phyloP scores from a whole-genome alignment of 495 filamentous ascomycete genomes.

The Annulohypoxylon bovei region DNA sequence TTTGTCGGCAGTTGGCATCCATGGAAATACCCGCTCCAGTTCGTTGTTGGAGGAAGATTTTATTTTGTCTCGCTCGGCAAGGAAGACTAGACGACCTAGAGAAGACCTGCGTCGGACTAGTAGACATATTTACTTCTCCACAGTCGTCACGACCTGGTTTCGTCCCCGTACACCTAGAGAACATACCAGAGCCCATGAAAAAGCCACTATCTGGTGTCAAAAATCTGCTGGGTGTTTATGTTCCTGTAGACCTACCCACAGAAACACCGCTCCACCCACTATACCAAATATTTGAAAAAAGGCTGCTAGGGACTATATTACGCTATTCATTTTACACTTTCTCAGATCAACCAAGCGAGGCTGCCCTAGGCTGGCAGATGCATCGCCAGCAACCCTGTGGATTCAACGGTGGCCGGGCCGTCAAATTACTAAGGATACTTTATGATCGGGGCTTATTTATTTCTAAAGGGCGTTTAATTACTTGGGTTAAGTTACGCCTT shows the following conservation, averaged over 20 bases:
- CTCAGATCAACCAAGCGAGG: neutral
- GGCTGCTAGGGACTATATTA: constrained; percentile 42
- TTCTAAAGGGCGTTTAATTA: neutral
- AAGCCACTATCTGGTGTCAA: constrained; percentile 31
- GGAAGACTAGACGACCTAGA: constrained; percentile 45
- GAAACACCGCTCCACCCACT: constrained; percentile 43
- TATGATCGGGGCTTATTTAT: constrained; percentile 38
- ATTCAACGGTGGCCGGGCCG: constrained; percentile 36
- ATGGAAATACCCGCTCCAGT: constrained; percentile 46
- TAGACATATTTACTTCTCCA: constrained; percentile 34
- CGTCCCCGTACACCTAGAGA: constrained; percentile 42
- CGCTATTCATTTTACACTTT: constrained; percentile 42
- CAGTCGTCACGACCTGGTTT: constrained; percentile 32
- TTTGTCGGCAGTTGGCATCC: constrained; percentile 40
- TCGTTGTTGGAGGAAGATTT: constrained; percentile 38
- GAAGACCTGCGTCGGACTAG: constrained; percentile 41
- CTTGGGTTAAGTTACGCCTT: constrained; percentile 35
- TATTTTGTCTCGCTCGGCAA: constrained; percentile 47
- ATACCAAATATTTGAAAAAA: constrained; percentile 44
- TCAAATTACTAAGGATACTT: constrained; percentile 42
- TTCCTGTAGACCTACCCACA: constrained; percentile 42
- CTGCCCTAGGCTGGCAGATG: neutral
- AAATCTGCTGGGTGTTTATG: constrained; percentile 41
- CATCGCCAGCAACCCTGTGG: constrained; percentile 9
- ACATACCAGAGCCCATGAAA: constrained; percentile 45